These are phyloP conservation scores for Chytriomyces confervae DNA, from an alignment of 192 early-diverging fungal genomes.

Conservation along the genomic window DNA sequence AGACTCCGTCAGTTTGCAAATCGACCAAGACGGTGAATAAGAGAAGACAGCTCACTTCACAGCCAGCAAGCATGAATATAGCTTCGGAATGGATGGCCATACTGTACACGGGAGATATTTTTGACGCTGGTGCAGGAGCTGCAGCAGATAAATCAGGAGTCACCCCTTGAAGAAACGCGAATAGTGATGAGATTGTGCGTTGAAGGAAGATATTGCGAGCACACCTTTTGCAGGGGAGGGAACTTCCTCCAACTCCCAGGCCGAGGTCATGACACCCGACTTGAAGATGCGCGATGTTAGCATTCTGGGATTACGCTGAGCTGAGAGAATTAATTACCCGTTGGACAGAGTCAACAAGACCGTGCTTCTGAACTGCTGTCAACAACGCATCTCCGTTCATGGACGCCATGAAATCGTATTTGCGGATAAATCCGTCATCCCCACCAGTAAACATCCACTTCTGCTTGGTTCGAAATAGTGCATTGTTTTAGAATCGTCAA, in stretches of 20 bases:
- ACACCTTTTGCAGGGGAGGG: slow-evolving; percentile 33
- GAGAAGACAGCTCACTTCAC: slow-evolving; percentile 54
- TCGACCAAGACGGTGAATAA: not conserved
- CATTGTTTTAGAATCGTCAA: not conserved
- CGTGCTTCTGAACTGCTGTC: slow-evolving; percentile 85
- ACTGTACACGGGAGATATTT: slow-evolving; percentile 91
- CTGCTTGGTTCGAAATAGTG: slow-evolving; percentile 21
- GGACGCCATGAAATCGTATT: slow-evolving; percentile 90
- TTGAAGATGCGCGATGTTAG: slow-evolving; percentile 24
- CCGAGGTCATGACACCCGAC: slow-evolving; percentile 76
- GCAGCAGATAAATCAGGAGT: not conserved
- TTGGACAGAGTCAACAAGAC: slow-evolving; percentile 83
- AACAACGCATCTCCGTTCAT: slow-evolving; percentile 80
- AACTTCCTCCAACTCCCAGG: slow-evolving; percentile 86
- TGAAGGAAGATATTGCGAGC: slow-evolving; percentile 7
- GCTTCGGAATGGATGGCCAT: slow-evolving; percentile 93
- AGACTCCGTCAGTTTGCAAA: not conserved
- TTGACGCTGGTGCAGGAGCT: slow-evolving; percentile 25
- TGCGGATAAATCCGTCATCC: slow-evolving; percentile 94
- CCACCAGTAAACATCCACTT: slow-evolving; percentile 62
- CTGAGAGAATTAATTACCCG: slow-evolving; percentile 78
- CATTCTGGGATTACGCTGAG: slow-evolving; percentile 63
- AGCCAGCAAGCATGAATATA: slow-evolving; percentile 80
- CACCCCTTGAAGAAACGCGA: not conserved
- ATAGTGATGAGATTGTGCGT: not conserved